A percentile compares a stretch with the other conserved stretches of the same genome.
phyloP scores from a whole-genome alignment of 2,329 filamentous ascomycete genomes.

The Neonectria punicea region DNA sequence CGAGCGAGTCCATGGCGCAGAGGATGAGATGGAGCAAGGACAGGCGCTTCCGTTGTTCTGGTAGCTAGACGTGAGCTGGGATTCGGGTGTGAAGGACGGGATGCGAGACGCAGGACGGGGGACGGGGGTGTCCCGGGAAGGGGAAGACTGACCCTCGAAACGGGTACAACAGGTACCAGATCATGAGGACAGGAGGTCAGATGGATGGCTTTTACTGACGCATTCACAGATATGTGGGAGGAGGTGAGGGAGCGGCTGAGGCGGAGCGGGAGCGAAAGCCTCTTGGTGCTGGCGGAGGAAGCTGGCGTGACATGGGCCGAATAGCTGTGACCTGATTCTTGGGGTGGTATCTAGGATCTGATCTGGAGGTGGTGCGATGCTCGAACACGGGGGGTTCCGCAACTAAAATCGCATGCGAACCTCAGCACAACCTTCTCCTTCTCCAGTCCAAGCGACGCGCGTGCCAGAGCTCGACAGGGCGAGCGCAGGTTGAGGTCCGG shows the following conservation, averaged over 20 bases:
- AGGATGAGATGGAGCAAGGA: constrained; percentile 71
- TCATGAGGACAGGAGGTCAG: constrained; percentile 60
- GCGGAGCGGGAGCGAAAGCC: constrained; percentile 18
- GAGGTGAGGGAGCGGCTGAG: constrained; percentile 19
- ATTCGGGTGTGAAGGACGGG: constrained; percentile 16
- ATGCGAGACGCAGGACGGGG: constrained; percentile 21
- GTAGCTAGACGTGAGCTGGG: constrained; percentile 31
- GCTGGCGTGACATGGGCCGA: constrained; percentile 40
- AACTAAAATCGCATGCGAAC: constrained; percentile 30
- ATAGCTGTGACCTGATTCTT: constrained; percentile 25
- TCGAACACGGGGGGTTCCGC: constrained; percentile 33
- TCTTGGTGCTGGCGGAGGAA: constrained; percentile 25
- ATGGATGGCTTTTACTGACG: constrained; percentile 31
- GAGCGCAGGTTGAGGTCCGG: constrained; percentile 8
- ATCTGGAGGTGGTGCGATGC: constrained; percentile 36
- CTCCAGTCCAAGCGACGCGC: constrained; percentile 1
- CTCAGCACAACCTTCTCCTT: constrained; percentile 24
- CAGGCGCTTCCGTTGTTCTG: constrained; percentile 80
- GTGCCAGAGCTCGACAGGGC: constrained; percentile 7
- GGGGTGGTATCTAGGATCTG: constrained; percentile 20
- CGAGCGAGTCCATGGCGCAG: constrained; percentile 72
- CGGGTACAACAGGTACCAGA: constrained; percentile 82
- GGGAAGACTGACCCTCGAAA: constrained; percentile 73
- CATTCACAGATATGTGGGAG: constrained; percentile 34
- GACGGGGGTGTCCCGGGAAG: constrained; percentile 21